Evolutionary conservation across 2,329 filamentous ascomycete genomes (phyloP).

Genomic region (Scolecobasidium constrictum): DNA sequence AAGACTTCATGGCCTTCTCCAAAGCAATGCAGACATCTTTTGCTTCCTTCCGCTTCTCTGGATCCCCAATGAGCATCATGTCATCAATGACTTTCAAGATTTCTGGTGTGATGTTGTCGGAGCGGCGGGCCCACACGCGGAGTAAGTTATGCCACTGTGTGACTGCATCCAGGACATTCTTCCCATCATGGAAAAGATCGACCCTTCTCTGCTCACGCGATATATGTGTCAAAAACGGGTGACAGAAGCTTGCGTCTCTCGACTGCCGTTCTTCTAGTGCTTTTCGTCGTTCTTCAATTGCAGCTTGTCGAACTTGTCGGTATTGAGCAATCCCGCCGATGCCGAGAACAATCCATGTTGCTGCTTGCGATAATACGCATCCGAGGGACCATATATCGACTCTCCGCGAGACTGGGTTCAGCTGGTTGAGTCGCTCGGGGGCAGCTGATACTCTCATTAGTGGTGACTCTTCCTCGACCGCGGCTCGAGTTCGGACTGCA

Average conservation of each 20-base stretch:
- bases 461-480: no score
- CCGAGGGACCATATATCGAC: slow-evolving; percentile 28
- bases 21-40: no score
- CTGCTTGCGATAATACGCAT: slow-evolving; percentile 16
- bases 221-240: no score
- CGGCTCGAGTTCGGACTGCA: no score
- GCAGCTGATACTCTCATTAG: no score
- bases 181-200: slow-evolving; percentile 9
- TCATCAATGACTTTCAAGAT: slow-evolving; percentile 4
- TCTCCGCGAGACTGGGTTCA: slow-evolving; percentile 17
- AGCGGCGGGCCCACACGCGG: not conserved
- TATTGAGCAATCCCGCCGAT: slow-evolving; percentile 13
- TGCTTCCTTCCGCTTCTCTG: no score
- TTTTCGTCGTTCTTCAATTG: no score
- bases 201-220: no score
- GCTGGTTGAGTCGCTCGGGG: slow-evolving; percentile 1
- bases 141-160: not conserved
- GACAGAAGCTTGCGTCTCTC: no score
- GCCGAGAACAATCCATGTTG: slow-evolving; percentile 15
- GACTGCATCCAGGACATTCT: not conserved
- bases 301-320: not conserved
- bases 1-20: no score
- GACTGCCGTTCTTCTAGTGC: no score
- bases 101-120: slow-evolving; percentile 2
- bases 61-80: slow-evolving; percentile 3